phyloP scores from a whole-genome alignment of 163 green algal genomes.

The Trebouxia gelatinosa region DNA sequence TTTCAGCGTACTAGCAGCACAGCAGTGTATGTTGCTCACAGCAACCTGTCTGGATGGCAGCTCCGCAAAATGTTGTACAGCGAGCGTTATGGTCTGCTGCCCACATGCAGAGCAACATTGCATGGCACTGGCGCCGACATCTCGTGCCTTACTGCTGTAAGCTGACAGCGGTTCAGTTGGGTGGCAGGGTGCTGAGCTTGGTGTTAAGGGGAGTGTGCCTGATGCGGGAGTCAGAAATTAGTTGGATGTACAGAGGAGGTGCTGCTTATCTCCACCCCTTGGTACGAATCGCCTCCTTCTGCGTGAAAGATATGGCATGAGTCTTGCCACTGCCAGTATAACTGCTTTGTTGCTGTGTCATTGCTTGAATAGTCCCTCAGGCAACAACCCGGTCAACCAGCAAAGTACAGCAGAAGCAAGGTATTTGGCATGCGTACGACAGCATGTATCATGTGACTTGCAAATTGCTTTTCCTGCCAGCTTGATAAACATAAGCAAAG shows the following conservation, averaged over 20 bases:
- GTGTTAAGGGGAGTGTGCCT: slow-evolving; percentile 59
- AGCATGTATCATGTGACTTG: neutral
- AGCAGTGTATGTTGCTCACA: too few relatives aligned
- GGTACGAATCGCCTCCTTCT: neutral
- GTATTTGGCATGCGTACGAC: neutral
- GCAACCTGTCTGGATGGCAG: too few relatives aligned
- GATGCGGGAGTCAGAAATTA: slow-evolving; percentile 56
- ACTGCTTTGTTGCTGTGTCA: neutral
- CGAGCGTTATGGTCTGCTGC: too few relatives aligned
- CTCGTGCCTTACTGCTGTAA: too few relatives aligned
- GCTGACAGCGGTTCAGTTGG: too few relatives aligned
- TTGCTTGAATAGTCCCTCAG: too few relatives aligned
- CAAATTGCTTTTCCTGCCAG: neutral
- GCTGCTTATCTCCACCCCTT: slow-evolving; percentile 43
- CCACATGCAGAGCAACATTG: too few relatives aligned
- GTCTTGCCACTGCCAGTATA: neutral
- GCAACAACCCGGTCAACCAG: too few relatives aligned
- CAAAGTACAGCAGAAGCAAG: too few relatives aligned
- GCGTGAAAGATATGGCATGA: neutral
- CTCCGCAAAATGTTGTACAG: too few relatives aligned
- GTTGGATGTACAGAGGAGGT: slow-evolving; percentile 60
- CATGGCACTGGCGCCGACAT: too few relatives aligned
- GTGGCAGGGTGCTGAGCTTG: slow-evolving; percentile 37
- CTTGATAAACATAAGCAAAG: neutral
- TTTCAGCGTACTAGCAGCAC: too few relatives aligned